A percentile compares a stretch with the other conserved stretches of the same genome.
phyloP scores from a whole-genome alignment of 1,284 basidiomycete species.

The Taiwanofungus camphoratus region DNA sequence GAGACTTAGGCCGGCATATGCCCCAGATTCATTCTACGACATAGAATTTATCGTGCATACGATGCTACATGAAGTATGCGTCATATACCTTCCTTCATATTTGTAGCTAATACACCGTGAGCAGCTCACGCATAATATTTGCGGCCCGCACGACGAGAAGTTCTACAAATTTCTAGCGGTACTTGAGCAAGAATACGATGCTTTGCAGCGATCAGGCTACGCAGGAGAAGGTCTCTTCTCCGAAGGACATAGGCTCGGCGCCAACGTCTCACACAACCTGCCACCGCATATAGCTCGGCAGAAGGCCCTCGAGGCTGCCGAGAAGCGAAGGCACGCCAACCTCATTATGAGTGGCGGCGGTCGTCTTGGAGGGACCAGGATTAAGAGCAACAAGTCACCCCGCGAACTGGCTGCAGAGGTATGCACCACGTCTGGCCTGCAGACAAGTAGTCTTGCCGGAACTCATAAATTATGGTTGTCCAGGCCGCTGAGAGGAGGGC shows the following conservation, averaged over 20 bases:
- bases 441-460: not conserved
- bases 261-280: slow-evolving; percentile 54
- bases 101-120: not conserved
- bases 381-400: slow-evolving; percentile 42
- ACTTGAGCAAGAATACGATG: slow-evolving; percentile 79
- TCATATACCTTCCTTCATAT: not conserved
- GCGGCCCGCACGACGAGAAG: slow-evolving; percentile 80
- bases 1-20: slow-evolving; percentile 65
- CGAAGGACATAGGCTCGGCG: slow-evolving; percentile 60
- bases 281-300: slow-evolving; percentile 57
- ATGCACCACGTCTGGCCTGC: slow-evolving; percentile 23
- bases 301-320: slow-evolving; percentile 72
- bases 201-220: slow-evolving; percentile 71
- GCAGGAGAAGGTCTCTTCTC: slow-evolving; percentile 80
- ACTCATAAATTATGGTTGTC: not conserved
- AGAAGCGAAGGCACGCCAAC: slow-evolving; percentile 52
- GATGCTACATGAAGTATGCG: slow-evolving; percentile 80
- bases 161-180: slow-evolving; percentile 76
- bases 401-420: slow-evolving; percentile 76
- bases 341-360: slow-evolving; percentile 50
- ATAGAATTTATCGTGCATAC: slow-evolving; percentile 69
- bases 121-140: slow-evolving; percentile 83
- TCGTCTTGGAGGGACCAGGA: slow-evolving; percentile 42
- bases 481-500: slow-evolving; percentile 79
- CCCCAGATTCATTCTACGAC: slow-evolving; percentile 70